A percentile compares a stretch with the other conserved stretches of the same genome.
Evolutionary conservation across 768 basidiomycete genomes (phyloP).

Genomic region (Neoboletus brunneissimus): DNA sequence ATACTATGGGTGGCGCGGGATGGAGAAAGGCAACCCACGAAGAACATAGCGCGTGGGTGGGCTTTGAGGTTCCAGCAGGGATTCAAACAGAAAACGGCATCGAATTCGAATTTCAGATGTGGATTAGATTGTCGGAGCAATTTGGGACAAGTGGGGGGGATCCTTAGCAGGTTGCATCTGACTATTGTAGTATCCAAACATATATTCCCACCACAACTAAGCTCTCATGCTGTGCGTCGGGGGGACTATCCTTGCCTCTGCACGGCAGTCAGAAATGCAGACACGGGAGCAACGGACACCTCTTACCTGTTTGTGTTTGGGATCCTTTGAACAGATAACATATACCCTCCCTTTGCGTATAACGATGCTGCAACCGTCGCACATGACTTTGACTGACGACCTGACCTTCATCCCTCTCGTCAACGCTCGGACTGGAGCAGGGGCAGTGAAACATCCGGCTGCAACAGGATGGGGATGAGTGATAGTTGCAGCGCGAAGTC

Average conservation of each 20-base stretch:
- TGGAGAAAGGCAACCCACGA: slow-evolving; percentile 64
- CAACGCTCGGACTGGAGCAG: slow-evolving; percentile 32
- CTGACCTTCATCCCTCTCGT: slow-evolving; percentile 95
- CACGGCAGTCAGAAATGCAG: slow-evolving; percentile 13
- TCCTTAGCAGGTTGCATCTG: slow-evolving; percentile 2
- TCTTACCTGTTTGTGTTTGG: slow-evolving; percentile 94
- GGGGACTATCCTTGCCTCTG: slow-evolving; percentile 64
- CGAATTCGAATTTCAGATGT: slow-evolving; percentile 95
- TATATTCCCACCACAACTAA: background rate
- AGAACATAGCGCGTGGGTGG: slow-evolving; percentile 74
- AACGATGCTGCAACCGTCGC: slow-evolving; percentile 89
- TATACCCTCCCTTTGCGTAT: slow-evolving; percentile 88
- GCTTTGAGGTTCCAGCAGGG: slow-evolving; percentile 72
- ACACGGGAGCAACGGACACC: background rate
- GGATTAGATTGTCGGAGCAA: slow-evolving; percentile 50
- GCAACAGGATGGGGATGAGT: slow-evolving; percentile 33
- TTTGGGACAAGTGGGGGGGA: background rate
- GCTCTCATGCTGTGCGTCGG: background rate
- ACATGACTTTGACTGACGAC: slow-evolving; percentile 90
- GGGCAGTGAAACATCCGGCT: slow-evolving; percentile 19
- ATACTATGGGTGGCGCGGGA: slow-evolving; percentile 26
- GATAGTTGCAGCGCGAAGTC: slow-evolving; percentile 42
- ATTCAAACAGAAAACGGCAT: slow-evolving; percentile 80
- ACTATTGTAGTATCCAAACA: background rate
- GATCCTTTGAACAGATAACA: slow-evolving; percentile 89